Evolutionary conservation across 1,284 basidiomycete species (phyloP).

Genomic region (Ceratobasidium papillatum): DNA sequence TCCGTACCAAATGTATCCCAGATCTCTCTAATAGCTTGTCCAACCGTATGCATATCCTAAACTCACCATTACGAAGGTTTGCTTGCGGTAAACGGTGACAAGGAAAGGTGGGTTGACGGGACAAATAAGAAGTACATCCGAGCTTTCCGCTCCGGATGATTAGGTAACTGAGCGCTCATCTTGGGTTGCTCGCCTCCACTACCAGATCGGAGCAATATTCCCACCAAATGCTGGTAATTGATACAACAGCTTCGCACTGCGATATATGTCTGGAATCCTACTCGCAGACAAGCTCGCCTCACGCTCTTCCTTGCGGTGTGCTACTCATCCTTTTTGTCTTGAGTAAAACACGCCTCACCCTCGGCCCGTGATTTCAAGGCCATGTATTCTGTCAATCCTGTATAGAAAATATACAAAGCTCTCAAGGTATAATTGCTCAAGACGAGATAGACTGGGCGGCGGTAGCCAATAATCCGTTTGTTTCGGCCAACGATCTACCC

Average conservation of each 20-base stretch:
- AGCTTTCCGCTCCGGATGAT: not conserved
- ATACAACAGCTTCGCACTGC: not conserved
- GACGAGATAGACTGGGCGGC: constrained; percentile 3
- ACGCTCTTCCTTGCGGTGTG: constrained; percentile 20
- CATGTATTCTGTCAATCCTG: constrained; percentile 20
- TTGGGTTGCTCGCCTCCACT: not conserved
- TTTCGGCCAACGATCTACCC: constrained; percentile 1
- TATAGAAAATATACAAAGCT: constrained; percentile 14
- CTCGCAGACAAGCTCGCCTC: constrained; percentile 1
- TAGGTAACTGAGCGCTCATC: not conserved
- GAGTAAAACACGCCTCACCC: not conserved
- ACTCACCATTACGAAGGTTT: constrained; percentile 27
- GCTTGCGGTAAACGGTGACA: not conserved
- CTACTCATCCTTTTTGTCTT: not conserved
- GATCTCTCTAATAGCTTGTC: not conserved
- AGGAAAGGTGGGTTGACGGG: not conserved
- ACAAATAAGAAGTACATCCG: constrained; percentile 8
- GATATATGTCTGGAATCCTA: constrained; percentile 16
- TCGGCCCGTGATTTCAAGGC: not conserved
- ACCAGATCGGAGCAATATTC: not conserved
- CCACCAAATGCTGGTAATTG: constrained; percentile 8
- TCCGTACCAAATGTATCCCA: not conserved
- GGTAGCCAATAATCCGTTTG: not conserved
- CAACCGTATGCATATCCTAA: not conserved
- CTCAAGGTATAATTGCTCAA: not conserved